Evolutionary conservation across 257 asterid species (phyloP).

Genomic region (Salvia splendens): DNA sequence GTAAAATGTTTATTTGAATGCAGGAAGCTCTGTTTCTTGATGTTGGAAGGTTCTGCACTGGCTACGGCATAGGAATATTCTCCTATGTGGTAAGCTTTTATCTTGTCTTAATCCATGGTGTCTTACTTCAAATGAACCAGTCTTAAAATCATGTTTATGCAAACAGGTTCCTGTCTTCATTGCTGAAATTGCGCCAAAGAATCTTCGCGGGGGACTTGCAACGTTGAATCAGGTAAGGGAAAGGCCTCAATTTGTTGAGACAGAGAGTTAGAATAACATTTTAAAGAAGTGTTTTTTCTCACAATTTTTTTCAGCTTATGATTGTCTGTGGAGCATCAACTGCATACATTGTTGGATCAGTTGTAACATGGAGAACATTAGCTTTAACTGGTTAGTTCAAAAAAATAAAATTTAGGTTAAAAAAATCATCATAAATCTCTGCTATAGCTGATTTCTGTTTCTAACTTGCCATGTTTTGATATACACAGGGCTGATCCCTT

Average conservation of each 20-base stretch:
- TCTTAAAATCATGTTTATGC: not conserved
- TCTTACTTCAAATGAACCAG: not conserved
- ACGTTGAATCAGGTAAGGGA: conserved; percentile 67
- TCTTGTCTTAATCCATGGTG: not conserved
- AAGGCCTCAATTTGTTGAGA: not conserved
- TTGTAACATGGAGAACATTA: conserved; percentile 72
- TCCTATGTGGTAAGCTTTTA: conserved; percentile 66
- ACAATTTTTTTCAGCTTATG: conserved; percentile 56
- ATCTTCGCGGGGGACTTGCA: conserved; percentile 86
- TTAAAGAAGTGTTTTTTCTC: not conserved
- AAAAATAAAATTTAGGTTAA: not conserved
- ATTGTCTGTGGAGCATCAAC: conserved; percentile 78
- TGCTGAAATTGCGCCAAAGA: conserved; percentile 82
- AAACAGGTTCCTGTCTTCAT: conserved; percentile 76
- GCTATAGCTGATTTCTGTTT: not conserved
- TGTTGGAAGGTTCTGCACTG: conserved; percentile 75
- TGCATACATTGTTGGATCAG: conserved; percentile 63
- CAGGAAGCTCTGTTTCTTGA: conserved; percentile 69
- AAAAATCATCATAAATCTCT: conserved; percentile 3
- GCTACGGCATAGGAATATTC: conserved; percentile 79
- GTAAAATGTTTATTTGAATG: conserved; percentile 12
- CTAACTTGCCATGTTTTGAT: not conserved
- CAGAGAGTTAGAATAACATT: not conserved
- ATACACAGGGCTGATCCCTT: conserved; percentile 70
- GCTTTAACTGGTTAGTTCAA: conserved; percentile 64